These are phyloP conservation scores for Scheffersomyces segobiensis DNA, from an alignment of 1,139 yeast species.

Conservation along the genomic window DNA sequence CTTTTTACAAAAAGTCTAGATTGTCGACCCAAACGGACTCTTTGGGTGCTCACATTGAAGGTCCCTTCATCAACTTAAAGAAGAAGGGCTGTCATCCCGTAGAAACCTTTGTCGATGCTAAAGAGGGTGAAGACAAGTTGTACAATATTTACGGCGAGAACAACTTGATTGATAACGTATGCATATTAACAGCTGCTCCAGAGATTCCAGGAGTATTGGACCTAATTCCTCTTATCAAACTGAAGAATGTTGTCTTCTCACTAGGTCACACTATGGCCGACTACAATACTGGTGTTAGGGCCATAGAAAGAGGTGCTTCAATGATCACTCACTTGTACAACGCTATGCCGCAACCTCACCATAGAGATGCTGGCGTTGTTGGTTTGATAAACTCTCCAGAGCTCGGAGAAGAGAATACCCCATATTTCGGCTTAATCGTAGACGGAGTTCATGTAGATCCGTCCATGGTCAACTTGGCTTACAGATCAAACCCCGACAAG, in stretches of 20 bases:
- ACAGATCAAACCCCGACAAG: constrained; percentile 53
- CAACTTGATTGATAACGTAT: constrained; percentile 42
- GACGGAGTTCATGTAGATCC: constrained; percentile 69
- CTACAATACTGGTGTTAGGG: constrained; percentile 49
- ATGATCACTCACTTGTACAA: constrained; percentile 67
- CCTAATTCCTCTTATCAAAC: constrained; percentile 41
- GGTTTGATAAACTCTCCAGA: constrained; percentile 51
- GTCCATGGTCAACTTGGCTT: constrained; percentile 54
- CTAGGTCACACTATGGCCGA: constrained; percentile 60
- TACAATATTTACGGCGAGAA: constrained; percentile 42
- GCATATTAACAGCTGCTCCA: constrained; percentile 63
- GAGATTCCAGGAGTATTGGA: constrained; percentile 58
- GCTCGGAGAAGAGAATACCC: constrained; percentile 29
- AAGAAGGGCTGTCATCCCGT: constrained; percentile 67
- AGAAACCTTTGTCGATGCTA: constrained; percentile 54
- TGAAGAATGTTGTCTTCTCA: constrained; percentile 44
- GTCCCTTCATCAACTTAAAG: constrained; percentile 56
- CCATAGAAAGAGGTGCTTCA: constrained; percentile 53
- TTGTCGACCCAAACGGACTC: constrained; percentile 46
- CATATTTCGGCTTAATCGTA: constrained; percentile 59
- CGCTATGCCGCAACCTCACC: constrained; percentile 71
- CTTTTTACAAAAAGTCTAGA: constrained; percentile 42
- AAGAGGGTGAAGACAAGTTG: constrained; percentile 37
- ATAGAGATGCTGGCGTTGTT: constrained; percentile 59
- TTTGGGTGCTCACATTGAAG: constrained; percentile 66